Base-by-base conservation (phyloP, 1,284 basidiomycete genomes). In the Cutaneotrichosporon mucoides region DNA sequence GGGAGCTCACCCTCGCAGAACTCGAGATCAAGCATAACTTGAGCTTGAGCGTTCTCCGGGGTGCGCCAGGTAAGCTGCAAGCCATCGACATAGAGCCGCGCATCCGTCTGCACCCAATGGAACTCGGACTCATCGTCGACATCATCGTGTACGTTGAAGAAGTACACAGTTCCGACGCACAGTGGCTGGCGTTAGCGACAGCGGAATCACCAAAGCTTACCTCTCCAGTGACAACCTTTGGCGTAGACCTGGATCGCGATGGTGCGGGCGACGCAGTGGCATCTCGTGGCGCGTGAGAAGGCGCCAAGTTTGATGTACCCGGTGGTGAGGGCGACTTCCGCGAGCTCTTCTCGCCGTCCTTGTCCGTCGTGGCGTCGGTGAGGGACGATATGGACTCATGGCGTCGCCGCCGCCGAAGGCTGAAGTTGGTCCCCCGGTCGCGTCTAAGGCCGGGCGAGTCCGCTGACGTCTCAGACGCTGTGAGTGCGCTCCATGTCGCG, bases 91-190 rank as follows among this genome's bases (percentile, higher is more conserved):
- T 89, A 92, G 0, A 94, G 79, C 10, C 92, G 79, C 0, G 89
- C 91, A 70, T 91, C 88, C 62, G 89, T 89, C 63, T 87, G 82
- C 67, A 91, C 85, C 92, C 92, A 94, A 44, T 83, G 79, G 74
- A 86, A 93, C 0, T 89, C 87, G 10, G 24, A 24, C 24, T 87
- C 85, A 2, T 82, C 76, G 0, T 84, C 51, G 6, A 63, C 64
- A 6, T 56, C 57, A 49, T 71, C 85, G 72, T 94, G 90, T 0
- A 93, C 91, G 61, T 94, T 92, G 55, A 94, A 83, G 71, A 92
- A 94, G 86, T 89, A 94, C 0, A 94, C 78, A 12, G 86, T 80
- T 11, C 92, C 91, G 43, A 90, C 87, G 57, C 88, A 85, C 8
- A 90, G 79, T 1, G 90, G 89, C 92, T 93, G 67, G 13, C 13